phyloP scores from a whole-genome alignment of 441 rosid genomes.

The Kokia cookei region DNA sequence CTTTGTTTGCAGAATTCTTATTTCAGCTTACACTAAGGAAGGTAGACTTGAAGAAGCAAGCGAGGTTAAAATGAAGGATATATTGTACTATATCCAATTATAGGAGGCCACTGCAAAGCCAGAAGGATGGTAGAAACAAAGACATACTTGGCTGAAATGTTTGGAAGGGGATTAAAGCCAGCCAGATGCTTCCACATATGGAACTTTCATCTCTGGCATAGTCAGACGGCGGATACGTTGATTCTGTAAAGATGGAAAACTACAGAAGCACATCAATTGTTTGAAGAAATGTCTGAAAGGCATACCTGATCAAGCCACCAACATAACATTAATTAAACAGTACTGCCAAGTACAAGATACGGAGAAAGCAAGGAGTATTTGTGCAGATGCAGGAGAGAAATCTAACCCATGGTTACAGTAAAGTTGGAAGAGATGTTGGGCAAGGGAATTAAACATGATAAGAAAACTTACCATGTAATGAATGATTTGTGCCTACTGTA shows the following conservation, averaged over 20 bases:
- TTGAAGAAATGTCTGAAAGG: background rate
- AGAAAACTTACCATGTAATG: background rate
- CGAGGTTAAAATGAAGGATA: background rate
- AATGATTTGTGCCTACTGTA: background rate
- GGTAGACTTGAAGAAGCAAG: background rate
- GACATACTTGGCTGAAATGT: background rate
- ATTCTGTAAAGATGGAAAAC: background rate
- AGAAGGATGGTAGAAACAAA: background rate
- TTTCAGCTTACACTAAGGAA: background rate
- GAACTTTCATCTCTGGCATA: background rate
- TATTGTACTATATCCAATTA: background rate
- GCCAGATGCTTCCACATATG: slow-evolving; percentile 1
- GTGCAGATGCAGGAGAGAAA: background rate
- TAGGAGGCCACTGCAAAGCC: background rate
- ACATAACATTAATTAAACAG: background rate
- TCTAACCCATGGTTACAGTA: background rate
- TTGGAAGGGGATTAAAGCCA: background rate
- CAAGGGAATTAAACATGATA: background rate
- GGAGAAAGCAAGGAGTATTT: background rate
- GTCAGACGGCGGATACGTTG: background rate
- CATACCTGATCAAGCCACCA: background rate
- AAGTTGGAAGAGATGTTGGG: background rate
- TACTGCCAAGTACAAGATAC: background rate
- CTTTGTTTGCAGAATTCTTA: background rate
- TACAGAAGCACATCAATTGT: background rate